Evolutionary conservation across 1,139 yeast species (phyloP).

Genomic region (Yamadazyma blattariae): DNA sequence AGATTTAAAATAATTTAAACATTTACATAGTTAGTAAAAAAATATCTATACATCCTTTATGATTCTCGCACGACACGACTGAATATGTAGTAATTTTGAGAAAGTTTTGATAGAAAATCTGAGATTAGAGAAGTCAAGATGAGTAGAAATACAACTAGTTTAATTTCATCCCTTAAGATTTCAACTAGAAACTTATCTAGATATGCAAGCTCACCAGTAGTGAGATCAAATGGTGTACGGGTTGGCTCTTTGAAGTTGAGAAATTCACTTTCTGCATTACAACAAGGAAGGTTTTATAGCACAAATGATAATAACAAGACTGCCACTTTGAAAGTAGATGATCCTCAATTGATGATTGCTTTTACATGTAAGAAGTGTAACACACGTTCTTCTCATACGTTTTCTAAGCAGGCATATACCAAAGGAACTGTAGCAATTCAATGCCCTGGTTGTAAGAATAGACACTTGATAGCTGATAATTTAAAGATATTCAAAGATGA

Average conservation of each 20-base stretch:
- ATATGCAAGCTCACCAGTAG: too few species aligned
- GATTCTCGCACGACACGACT: too few species aligned
- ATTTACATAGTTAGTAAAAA: too few species aligned
- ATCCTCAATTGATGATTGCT: constrained; percentile 81
- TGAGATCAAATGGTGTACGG: too few species aligned
- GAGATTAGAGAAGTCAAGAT: too few species aligned
- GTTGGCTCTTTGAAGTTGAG: too few species aligned
- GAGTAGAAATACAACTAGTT: neutral
- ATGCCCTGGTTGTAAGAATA: constrained; percentile 85
- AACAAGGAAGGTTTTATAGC: constrained; percentile 3
- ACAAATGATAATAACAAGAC: constrained; percentile 6
- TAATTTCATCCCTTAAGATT: neutral
- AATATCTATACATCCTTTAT: too few species aligned
- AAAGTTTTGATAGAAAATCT: too few species aligned
- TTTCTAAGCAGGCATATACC: constrained; percentile 88
- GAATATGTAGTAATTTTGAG: too few species aligned
- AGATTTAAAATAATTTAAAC: neutral
- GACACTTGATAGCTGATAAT: constrained; percentile 93
- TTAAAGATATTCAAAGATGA: constrained; percentile 78
- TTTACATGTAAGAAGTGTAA: constrained; percentile 91
- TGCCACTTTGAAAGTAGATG: constrained; percentile 43
- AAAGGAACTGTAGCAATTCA: constrained; percentile 85
- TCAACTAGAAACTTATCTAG: too few species aligned
- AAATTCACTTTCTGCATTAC: too few species aligned
- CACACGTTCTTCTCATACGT: constrained; percentile 78